Evolutionary conservation across 140 eudicot genomes (phyloP).

Genomic region (Senecio squalidus): DNA sequence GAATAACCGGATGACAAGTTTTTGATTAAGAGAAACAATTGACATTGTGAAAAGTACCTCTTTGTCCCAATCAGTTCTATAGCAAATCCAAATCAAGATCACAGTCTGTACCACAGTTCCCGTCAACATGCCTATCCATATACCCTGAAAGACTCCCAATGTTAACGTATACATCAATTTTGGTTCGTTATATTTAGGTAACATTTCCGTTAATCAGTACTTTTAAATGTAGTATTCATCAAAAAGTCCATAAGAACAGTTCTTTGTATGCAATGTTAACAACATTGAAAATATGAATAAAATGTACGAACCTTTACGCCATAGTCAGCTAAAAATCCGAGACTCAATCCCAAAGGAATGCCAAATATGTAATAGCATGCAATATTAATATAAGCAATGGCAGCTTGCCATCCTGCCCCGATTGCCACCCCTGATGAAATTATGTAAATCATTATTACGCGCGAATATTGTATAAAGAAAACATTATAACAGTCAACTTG

Average conservation of each 20-base stretch:
- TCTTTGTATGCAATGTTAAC: no score
- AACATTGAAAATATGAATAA: background rate
- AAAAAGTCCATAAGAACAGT: background rate
- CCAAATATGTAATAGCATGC: constrained; percentile 54
- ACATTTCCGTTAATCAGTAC: no score
- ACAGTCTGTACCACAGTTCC: constrained; percentile 54
- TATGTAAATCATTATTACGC: no score
- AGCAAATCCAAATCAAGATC: constrained; percentile 33
- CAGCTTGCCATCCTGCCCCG: constrained; percentile 72
- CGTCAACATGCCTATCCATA: constrained; percentile 57
- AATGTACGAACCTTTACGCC: constrained; percentile 36
- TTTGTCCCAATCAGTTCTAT: constrained; percentile 55
- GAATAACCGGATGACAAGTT: background rate
- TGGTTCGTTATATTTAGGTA: background rate
- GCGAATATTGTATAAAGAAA: no score
- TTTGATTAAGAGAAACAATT: background rate
- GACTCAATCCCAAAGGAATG: constrained; percentile 38
- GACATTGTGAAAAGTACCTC: constrained; percentile 33
- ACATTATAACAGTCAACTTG: no score
- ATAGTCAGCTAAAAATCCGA: constrained; percentile 36
- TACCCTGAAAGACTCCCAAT: constrained; percentile 35
- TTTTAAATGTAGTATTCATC: background rate
- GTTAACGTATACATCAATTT: background rate
- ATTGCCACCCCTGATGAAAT: constrained; percentile 39
- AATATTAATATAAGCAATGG: constrained; percentile 49